Conservation (phyloP, 345 rosid genomes). For the Gossypium stocksii region DNA sequence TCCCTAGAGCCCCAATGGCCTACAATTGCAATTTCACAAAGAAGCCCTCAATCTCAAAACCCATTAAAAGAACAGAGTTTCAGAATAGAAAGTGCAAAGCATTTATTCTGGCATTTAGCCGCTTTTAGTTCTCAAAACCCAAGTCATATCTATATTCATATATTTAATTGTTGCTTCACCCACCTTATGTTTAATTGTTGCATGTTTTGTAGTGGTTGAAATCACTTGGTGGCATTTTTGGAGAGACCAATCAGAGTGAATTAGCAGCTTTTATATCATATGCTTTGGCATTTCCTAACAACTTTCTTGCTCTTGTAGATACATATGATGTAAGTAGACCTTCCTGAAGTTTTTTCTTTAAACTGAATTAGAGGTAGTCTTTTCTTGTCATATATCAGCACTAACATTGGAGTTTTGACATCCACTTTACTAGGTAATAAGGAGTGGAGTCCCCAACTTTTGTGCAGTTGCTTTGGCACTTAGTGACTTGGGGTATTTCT, state of each 20-base stretch:
- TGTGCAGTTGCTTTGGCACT: conserved; percentile 93
- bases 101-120: neutral
- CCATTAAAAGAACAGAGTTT: neutral
- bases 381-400: neutral
- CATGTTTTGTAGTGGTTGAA: conserved; percentile 52
- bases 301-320: conserved; percentile 88
- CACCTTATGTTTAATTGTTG: conserved; percentile 7
- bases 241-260: conserved; percentile 92
- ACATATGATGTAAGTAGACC: conserved; percentile 76
- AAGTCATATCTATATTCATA: conserved; percentile 17
- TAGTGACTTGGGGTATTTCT: conserved; percentile 66
- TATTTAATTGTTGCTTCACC: neutral
- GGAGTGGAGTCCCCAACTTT: conserved; percentile 91
- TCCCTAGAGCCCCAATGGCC: neutral
- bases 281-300: conserved; percentile 83
- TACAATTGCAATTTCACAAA: neutral
- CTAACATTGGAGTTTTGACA: conserved; percentile 7
- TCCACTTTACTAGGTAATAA: conserved; percentile 53
- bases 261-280: conserved; percentile 90
- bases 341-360: conserved; percentile 3
- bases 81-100: neutral
- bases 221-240: conserved; percentile 45
- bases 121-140: conserved; percentile 1
- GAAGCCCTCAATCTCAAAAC: neutral
- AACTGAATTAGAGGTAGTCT: neutral